phyloP scores from a whole-genome alignment of 345 rosid genomes.

The Populus davidiana region DNA sequence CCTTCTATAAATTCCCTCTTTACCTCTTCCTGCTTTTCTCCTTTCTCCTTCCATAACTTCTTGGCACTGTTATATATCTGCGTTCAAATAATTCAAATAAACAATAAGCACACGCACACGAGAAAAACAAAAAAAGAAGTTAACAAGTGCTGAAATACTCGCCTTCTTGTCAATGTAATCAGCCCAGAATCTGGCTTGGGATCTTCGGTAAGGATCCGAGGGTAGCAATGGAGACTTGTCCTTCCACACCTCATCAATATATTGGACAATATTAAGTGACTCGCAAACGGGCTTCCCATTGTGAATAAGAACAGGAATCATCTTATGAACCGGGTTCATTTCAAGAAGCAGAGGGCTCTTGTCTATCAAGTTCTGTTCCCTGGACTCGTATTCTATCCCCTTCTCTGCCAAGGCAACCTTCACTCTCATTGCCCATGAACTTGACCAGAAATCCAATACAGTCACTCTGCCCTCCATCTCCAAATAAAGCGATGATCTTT shows the following conservation, averaged over 20 bases:
- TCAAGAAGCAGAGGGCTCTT: slow-evolving; percentile 19
- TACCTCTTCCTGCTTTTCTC: not conserved
- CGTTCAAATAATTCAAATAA: too few species aligned
- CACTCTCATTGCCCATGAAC: slow-evolving; percentile 14
- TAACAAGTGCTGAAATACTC: too few species aligned
- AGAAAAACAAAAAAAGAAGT: too few species aligned
- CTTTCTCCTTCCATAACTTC: not conserved
- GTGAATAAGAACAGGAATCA: too few species aligned
- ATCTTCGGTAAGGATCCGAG: slow-evolving; percentile 11
- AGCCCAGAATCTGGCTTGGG: slow-evolving; percentile 25
- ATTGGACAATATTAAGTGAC: slow-evolving; percentile 9
- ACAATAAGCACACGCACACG: too few species aligned
- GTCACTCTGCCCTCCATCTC: too few species aligned
- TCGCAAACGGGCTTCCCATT: slow-evolving; percentile 9
- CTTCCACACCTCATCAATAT: slow-evolving; percentile 19
- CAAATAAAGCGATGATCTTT: too few species aligned
- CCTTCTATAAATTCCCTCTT: slow-evolving; percentile 2
- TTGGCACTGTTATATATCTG: too few species aligned
- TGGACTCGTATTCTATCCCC: slow-evolving; percentile 7
- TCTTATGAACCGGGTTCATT: slow-evolving; percentile 12
- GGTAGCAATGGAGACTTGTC: slow-evolving; percentile 10
- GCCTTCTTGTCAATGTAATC: slow-evolving; percentile 14
- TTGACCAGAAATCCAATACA: not conserved
- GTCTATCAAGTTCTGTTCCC: slow-evolving; percentile 14
- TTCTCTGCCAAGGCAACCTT: slow-evolving; percentile 18